Conservation (phyloP, 495 filamentous ascomycete genomes). For the Penicillium cosmopolitanum region DNA sequence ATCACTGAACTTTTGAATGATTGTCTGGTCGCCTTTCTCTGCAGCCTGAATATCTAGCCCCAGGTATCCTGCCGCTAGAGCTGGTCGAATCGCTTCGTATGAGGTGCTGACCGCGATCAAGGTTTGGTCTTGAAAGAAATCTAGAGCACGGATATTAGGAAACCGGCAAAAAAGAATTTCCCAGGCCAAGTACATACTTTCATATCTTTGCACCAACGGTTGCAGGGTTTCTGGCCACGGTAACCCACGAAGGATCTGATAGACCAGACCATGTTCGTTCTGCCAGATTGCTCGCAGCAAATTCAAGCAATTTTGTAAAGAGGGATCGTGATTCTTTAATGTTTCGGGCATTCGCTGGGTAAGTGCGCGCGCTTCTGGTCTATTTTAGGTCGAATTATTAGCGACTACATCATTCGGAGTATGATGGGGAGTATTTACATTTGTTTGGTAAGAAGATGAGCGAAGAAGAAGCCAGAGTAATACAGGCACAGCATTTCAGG, state of each 20-base stretch:
- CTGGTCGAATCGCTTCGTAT: slow-evolving; percentile 53
- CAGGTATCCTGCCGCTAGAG: slow-evolving; percentile 48
- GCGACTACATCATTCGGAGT: not conserved
- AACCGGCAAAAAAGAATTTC: not conserved
- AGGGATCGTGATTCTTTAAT: slow-evolving; percentile 41
- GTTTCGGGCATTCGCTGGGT: slow-evolving; percentile 50
- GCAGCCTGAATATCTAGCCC: slow-evolving; percentile 44
- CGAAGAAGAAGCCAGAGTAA: slow-evolving; percentile 56
- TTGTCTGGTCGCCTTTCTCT: slow-evolving; percentile 31
- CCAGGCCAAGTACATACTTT: slow-evolving; percentile 33
- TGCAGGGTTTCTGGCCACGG: slow-evolving; percentile 47
- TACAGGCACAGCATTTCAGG: slow-evolving; percentile 45
- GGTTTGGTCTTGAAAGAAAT: slow-evolving; percentile 51
- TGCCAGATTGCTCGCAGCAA: slow-evolving; percentile 57
- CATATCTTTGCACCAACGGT: slow-evolving; percentile 46
- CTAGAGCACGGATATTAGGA: slow-evolving; percentile 21
- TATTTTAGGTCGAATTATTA: slow-evolving; percentile 22
- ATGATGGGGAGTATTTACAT: slow-evolving; percentile 37
- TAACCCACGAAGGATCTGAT: slow-evolving; percentile 42
- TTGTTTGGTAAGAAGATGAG: slow-evolving; percentile 55
- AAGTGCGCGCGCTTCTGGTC: slow-evolving; percentile 56
- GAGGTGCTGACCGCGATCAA: slow-evolving; percentile 50
- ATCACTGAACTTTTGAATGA: slow-evolving; percentile 44
- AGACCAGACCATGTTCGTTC: slow-evolving; percentile 46
- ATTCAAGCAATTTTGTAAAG: slow-evolving; percentile 47